These are phyloP conservation scores for Calonectria pauciramosa DNA, from an alignment of 2,329 filamentous ascomycete species.

Conservation along the genomic window DNA sequence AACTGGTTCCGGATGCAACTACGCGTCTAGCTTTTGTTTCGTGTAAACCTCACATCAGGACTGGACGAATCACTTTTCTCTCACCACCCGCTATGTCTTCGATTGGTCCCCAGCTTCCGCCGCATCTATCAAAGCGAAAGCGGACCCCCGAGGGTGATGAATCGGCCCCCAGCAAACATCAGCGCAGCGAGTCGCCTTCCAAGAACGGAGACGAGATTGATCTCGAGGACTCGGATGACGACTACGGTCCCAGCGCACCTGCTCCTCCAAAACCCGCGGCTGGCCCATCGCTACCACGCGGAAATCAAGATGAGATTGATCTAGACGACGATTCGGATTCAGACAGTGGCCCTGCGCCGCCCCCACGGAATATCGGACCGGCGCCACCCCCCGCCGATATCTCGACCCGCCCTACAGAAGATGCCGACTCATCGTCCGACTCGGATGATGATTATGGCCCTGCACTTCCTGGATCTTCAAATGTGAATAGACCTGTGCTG, in stretches of 20 bases:
- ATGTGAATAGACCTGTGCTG: constrained; percentile 62
- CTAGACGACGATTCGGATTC: constrained; percentile 56
- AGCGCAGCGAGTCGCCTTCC: constrained; percentile 44
- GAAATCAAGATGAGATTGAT: constrained; percentile 58
- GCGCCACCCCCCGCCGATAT: constrained; percentile 51
- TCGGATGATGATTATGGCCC: constrained; percentile 72
- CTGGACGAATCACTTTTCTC: constrained; percentile 7
- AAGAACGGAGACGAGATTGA: constrained; percentile 65
- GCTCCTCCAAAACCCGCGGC: constrained; percentile 32
- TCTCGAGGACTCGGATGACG: constrained; percentile 55
- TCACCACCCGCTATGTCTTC: constrained; percentile 67
- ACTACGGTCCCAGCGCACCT: constrained; percentile 56
- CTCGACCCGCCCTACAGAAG: constrained; percentile 35
- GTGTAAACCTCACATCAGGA: neutral
- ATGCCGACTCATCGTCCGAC: constrained; percentile 58
- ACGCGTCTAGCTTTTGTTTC: constrained; percentile 23
- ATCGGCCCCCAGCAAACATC: constrained; percentile 60
- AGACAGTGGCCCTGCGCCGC: constrained; percentile 54
- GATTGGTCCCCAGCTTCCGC: constrained; percentile 78
- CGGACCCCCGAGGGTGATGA: constrained; percentile 57
- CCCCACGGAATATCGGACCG: constrained; percentile 48
- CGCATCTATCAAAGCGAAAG: constrained; percentile 75
- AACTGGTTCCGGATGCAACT: constrained; percentile 26
- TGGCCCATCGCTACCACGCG: constrained; percentile 41
- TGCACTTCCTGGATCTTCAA: constrained; percentile 64